A percentile compares a stretch with the other conserved stretches of the same genome.
These are phyloP conservation scores for Tuber borchii DNA, from an alignment of 495 filamentous ascomycete genomes.

Conservation along the genomic window DNA sequence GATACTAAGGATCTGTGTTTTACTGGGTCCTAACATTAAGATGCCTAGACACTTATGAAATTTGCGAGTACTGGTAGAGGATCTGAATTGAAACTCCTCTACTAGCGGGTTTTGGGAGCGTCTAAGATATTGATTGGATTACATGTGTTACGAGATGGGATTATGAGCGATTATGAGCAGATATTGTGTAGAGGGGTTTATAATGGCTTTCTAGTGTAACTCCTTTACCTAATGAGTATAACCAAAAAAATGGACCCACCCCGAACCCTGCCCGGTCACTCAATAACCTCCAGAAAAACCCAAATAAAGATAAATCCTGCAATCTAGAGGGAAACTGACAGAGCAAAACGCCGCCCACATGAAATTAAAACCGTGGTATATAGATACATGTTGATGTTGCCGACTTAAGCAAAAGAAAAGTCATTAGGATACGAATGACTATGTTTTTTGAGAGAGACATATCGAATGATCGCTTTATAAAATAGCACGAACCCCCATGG, in stretches of 20 bases:
- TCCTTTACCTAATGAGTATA: neutral
- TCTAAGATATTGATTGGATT: neutral
- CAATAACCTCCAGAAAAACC: neutral
- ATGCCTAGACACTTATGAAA: neutral
- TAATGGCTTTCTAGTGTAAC: neutral
- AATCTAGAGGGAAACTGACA: neutral
- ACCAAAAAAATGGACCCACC: neutral
- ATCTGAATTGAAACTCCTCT: neutral
- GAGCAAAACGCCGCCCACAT: neutral
- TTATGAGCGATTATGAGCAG: neutral
- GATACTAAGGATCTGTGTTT: neutral
- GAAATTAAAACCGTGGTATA: neutral
- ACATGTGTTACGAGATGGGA: neutral
- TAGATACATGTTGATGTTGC: neutral
- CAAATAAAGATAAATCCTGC: neutral
- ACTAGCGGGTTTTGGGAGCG: neutral
- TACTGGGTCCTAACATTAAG: neutral
- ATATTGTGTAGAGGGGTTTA: neutral
- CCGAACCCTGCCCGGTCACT: neutral
- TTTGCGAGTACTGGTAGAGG: neutral
- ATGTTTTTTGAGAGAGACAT: neutral
- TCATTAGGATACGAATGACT: neutral
- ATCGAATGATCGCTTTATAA: neutral
- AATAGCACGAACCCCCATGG: neutral
- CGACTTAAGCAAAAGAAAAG: neutral